A percentile compares a stretch with the other conserved stretches of the same genome.
Conservation (phyloP, 768 basidiomycete species). For the Auricularia heimuer region DNA sequence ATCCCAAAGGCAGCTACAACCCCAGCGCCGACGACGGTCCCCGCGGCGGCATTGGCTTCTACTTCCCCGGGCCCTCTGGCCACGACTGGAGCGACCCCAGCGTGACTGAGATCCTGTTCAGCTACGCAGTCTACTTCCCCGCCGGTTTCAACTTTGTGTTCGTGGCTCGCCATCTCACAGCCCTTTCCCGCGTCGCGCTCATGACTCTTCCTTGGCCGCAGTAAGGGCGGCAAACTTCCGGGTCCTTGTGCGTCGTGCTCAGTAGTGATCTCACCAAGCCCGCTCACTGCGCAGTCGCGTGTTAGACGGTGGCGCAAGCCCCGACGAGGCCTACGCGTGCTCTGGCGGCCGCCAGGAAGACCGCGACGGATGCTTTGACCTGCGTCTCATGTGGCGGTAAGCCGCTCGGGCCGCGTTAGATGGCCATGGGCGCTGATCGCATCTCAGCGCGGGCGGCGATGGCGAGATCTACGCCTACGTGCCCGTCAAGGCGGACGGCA, state of each 20-base stretch:
- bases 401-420: constrained; percentile 7
- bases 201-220: background rate
- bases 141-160: constrained; percentile 50
- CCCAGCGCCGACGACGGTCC: constrained; percentile 28
- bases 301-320: constrained; percentile 38
- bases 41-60: constrained; percentile 63
- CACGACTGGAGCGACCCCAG: constrained; percentile 41
- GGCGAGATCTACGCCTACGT: constrained; percentile 70
- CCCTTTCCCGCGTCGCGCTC: background rate
- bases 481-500: constrained; percentile 43
- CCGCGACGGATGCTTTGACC: constrained; percentile 52
- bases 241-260: constrained; percentile 46
- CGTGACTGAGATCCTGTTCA: background rate
- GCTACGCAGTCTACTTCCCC: background rate
- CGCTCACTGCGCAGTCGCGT: background rate
- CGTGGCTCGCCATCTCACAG: constrained; percentile 50
- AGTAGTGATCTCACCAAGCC: background rate
- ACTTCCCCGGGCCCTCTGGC: constrained; percentile 54
- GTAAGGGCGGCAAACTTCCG: constrained; percentile 60
- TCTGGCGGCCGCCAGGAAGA: constrained; percentile 54
- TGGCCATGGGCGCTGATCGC: background rate
- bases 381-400: constrained; percentile 65
- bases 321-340: constrained; percentile 41
- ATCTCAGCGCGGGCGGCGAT: constrained; percentile 34
- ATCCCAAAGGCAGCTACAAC: constrained; percentile 51